phyloP scores from a whole-genome alignment of 768 basidiomycete species.

The Sporobolomyces roseus region DNA sequence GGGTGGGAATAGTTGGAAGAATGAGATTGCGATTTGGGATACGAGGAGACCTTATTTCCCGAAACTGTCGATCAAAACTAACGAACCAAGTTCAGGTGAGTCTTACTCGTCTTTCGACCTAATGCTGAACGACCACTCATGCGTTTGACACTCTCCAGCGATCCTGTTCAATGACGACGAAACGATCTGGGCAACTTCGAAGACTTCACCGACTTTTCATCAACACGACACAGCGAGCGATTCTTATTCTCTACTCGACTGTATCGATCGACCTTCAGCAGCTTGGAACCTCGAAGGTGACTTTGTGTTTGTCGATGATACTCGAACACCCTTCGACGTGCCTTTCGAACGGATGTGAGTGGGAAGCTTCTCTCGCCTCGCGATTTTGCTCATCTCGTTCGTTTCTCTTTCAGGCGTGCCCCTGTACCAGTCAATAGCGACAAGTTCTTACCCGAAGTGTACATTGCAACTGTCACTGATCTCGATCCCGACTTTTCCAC shows the following conservation, averaged over 20 bases:
- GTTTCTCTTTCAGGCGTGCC: not conserved
- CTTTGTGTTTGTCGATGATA: constrained; percentile 32
- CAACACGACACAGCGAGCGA: constrained; percentile 36
- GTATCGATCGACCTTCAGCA: constrained; percentile 11
- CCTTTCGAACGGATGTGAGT: constrained; percentile 31
- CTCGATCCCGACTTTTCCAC: constrained; percentile 32
- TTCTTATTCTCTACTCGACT: constrained; percentile 38
- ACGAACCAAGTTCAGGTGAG: constrained; percentile 28
- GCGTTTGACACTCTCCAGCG: not conserved
- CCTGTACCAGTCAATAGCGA: constrained; percentile 17
- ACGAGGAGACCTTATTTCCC: constrained; percentile 36
- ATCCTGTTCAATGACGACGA: constrained; percentile 40
- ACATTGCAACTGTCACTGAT: constrained; percentile 11
- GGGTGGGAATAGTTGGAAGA: constrained; percentile 31
- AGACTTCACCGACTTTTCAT: constrained; percentile 19
- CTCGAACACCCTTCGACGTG: constrained; percentile 5
- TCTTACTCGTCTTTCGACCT: not conserved
- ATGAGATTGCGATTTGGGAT: constrained; percentile 41
- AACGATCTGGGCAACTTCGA: constrained; percentile 35
- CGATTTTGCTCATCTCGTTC: no score
- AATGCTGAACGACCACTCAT: not conserved
- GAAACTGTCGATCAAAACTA: constrained; percentile 38
- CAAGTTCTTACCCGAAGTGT: constrained; percentile 17
- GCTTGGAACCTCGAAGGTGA: constrained; percentile 33
- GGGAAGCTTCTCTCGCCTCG: no score